Base-by-base conservation (phyloP, 331 rosid genomes). In the Cydonia oblonga region DNA sequence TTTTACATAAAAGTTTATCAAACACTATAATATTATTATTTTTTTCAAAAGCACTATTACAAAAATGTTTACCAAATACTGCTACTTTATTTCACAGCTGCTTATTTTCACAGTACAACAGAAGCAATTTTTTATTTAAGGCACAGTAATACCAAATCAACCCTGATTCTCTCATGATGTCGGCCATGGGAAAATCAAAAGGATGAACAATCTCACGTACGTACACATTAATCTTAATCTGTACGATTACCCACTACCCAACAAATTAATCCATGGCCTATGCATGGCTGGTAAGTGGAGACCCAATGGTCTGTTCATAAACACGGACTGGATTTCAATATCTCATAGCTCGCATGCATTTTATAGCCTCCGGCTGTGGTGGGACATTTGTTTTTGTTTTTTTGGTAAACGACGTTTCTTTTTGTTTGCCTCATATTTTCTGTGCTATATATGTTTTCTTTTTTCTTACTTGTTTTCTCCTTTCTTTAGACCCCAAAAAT, bases 281-380 rank as follows among this genome's bases (percentile, higher is more conserved):
- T 59, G 44, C 68, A 72, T 72, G 58, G 29, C 60, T 42, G 68
- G 44, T 59, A 25, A 11, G 59, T 72, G 76, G 76, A 60, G 68
- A 66, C 76, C 59, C 13, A 70, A 24, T 40, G 3, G 18, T 3
- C 67, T 25, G 38, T 38, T 18, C 23, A 63, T 20, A 42, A 44
- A n/a, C 22, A 42, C 46, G 76, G 76, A 38, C 76, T 26, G 22
- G 28, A 25, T 6, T 25, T 58, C 56, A 25, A 40, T 58, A 71
- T 57, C 38, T 54, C 29, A 1, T 38, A 72, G 68, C 46, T 58
- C 68, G 60, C 68, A 11, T 26, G 68, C 29, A 72, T 59, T 60
- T 60, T 33, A 24, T 22, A 19, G 76, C 30, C 57, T 46, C 26
- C 13, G 22, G 10, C 28, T 11, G 29, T 60, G 68, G 68, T 68